Evolutionary conservation across 768 basidiomycete genomes (phyloP).

Genomic region (Podaxis rugospora): DNA sequence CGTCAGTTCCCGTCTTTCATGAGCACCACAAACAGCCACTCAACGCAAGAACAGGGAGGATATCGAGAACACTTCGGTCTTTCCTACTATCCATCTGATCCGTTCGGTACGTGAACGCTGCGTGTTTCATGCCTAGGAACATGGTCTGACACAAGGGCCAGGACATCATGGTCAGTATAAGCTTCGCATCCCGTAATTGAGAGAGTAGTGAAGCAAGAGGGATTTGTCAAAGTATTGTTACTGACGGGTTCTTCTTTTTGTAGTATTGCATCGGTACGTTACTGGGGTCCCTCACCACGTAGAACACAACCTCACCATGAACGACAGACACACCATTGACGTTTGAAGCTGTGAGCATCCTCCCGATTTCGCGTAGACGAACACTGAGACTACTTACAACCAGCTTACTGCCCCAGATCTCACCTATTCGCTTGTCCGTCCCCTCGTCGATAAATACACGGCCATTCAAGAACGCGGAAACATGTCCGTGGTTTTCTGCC

Average conservation of each 20-base stretch:
- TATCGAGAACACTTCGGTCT: slow-evolving; percentile 60
- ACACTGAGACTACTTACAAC: not conserved
- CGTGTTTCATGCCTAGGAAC: not conserved
- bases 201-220: not conserved
- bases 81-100: slow-evolving; percentile 80
- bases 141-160: slow-evolving; percentile 22
- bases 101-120: slow-evolving; percentile 41
- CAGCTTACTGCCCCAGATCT: slow-evolving; percentile 84
- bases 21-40: slow-evolving; percentile 1
- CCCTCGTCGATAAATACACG: slow-evolving; percentile 83
- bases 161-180: slow-evolving; percentile 55
- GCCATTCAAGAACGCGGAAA: slow-evolving; percentile 70
- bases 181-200: not conserved
- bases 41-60: slow-evolving; percentile 32
- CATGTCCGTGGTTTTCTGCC: slow-evolving; percentile 81
- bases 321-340: slow-evolving; percentile 75
- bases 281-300: not conserved
- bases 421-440: slow-evolving; percentile 85
- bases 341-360: slow-evolving; percentile 64
- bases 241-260: slow-evolving; percentile 3
- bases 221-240: not conserved
- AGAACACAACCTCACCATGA: slow-evolving; percentile 2
- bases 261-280: slow-evolving; percentile 70
- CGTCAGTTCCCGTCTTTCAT: slow-evolving; percentile 24
- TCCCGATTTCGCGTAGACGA: not conserved